Conservation (phyloP, 2,329 filamentous ascomycete species). For the Elsinoe arachidis region DNA sequence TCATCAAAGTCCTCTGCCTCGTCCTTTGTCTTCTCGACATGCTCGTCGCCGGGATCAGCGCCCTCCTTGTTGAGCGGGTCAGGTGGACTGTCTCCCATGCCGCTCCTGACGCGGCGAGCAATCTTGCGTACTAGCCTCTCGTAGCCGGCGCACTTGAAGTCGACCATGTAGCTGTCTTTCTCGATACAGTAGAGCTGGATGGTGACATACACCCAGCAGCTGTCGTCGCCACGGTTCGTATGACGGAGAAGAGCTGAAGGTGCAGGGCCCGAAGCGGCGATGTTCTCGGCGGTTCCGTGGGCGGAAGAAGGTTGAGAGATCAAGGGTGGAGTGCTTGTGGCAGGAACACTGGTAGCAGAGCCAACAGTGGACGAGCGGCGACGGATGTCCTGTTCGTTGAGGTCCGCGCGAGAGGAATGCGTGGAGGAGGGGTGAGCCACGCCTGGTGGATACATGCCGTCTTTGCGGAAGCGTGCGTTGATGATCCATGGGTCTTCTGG, state of each 20-base stretch:
- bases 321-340: conserved; percentile 1
- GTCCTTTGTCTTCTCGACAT: conserved; percentile 12
- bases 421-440: conserved; percentile 42
- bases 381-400: conserved; percentile 22
- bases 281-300: conserved; percentile 23
- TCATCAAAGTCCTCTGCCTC: conserved; percentile 31
- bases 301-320: conserved; percentile 18
- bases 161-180: conserved; percentile 83
- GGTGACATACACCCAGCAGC: conserved; percentile 87
- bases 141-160: conserved; percentile 98
- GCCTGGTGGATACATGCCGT: conserved; percentile 57
- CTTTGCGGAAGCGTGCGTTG: conserved; percentile 76
- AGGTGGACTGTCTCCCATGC: conserved; percentile 15
- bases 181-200: conserved; percentile 96
- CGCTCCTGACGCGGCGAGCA: conserved; percentile 26
- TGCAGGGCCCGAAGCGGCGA: conserved; percentile 18
- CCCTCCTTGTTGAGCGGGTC: conserved; percentile 12
- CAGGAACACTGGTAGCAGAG: conserved; percentile 16
- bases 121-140: conserved; percentile 62
- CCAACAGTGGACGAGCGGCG: conserved; percentile 23
- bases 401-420: conserved; percentile 41
- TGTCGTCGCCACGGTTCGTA: conserved; percentile 41
- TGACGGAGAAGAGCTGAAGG: conserved; percentile 13
- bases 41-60: conserved; percentile 27
- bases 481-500: conserved; percentile 94